Base-by-base conservation (phyloP, 495 filamentous ascomycete species). In the Penicillium psychrofluorescens region DNA sequence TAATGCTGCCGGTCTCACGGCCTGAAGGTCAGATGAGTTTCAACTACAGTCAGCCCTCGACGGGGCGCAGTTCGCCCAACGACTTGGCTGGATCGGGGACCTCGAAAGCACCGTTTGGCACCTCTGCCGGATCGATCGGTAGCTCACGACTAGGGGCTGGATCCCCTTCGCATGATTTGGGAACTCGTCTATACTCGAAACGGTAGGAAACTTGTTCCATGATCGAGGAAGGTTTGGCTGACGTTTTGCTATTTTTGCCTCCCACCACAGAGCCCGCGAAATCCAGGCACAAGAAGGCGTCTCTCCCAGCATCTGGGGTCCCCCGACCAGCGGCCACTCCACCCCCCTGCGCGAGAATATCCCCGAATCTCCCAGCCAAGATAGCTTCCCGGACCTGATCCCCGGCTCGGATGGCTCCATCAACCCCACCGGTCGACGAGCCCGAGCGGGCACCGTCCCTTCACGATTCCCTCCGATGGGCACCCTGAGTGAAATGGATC, bases 241-340 rank as follows among this genome's bases (percentile, higher is more conserved):
- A 60, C 47, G 28, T 11, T 27, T 34, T 22, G 13, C 29, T 36
- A 36, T 9, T 39, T 30, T 15, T 51, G 32, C 11, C 36, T 40
- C 22, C 22, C 22, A 22, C 22, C 22, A 40, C 56, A 95, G 91
- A 49, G 89, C 94, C 34, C 79, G 92, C 64, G 92, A 98, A 61
- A 95, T 97, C 49, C 94, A 97, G 70, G 90, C 90, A 32, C 90
- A 97, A 68, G 94, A 97, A 75, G 90, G 90, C 35, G 64, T 94
- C 48, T 81, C 83, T 50, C 76, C 88, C 40, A 88, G 86, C 61
- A 80, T 90, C 27, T 97, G 94, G 92, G 91, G 89, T 28, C 90
- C 92, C 33, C 92, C 92, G 41, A 91, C 94, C 29, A 95, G 90
- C 61, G 90, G 89, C 43, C 85, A 94, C 69, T 95, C 92, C 36